Conservation (phyloP, 1,284 basidiomycete species). For the Puccinia hordei region DNA sequence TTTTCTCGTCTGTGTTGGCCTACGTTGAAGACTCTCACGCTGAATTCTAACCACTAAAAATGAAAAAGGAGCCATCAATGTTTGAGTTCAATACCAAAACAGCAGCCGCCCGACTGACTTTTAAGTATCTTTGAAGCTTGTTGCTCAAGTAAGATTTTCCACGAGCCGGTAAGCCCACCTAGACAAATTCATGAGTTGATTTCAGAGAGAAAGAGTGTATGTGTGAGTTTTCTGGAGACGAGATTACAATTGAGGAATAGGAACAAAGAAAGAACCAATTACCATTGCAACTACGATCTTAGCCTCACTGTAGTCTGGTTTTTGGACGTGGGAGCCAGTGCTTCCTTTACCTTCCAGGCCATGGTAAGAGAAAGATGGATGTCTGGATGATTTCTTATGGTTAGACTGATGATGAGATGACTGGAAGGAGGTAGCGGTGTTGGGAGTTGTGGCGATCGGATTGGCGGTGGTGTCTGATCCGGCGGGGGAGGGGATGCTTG, state of each 20-base stretch:
- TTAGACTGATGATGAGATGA: background rate
- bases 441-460: background rate
- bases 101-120: background rate
- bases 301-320: slow-evolving; percentile 95
- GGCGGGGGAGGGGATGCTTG: background rate
- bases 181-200: background rate
- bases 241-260: background rate
- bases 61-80: background rate
- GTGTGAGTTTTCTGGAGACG: background rate
- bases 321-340: slow-evolving; percentile 58
- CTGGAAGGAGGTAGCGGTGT: background rate
- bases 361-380: slow-evolving; percentile 50
- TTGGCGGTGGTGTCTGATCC: background rate
- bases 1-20: slow-evolving; percentile 88
- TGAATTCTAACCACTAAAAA: slow-evolving; percentile 96
- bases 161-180: slow-evolving; percentile 78
- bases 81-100: background rate
- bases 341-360: slow-evolving; percentile 51
- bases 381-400: slow-evolving; percentile 25
- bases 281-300: slow-evolving; percentile 99
- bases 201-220: background rate
- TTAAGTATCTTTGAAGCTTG: slow-evolving; percentile 48
- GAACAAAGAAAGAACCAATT: slow-evolving; percentile 52
- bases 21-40: slow-evolving; percentile 96
- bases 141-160: slow-evolving; percentile 77